Evolutionary conservation across 2,329 filamentous ascomycete genomes (phyloP), one percentile per base, ranked within the genome.

Genomic region (Neofusicoccum kwambonambiense): DNA sequence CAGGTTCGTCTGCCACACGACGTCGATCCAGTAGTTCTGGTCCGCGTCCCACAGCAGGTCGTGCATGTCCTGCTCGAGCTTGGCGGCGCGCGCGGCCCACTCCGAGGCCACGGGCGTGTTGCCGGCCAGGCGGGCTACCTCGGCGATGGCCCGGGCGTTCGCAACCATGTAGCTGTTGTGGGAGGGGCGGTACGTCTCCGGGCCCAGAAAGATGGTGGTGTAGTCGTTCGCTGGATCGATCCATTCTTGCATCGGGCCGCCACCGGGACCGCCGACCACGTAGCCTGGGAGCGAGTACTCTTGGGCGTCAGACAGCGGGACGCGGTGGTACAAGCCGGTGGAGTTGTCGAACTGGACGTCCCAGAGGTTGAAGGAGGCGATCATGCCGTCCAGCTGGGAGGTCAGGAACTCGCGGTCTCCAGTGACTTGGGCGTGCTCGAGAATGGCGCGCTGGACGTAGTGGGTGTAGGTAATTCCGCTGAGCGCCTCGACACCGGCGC

Each of bases 121-220:
- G n/a, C 74, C 74, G 3, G 73, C 73, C 34, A 80, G 54, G 0
- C 65, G 65, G 8, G 79, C 79, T 60, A 80, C 74, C 12, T 69
- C 68, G 4, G 75, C 71, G 50, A 82, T 80, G 3, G 78, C 79
- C 35, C 73, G 70, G 1, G 79, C 78, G 65, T 78, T 77, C 11
- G 78, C 79, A 31, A 78, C 76, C 74, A 81, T 81, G 62, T 82
- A 82, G 2, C 77, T 73, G 58, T 82, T 82, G 68, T 78, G 75
- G 19, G 74, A 79, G 3, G 80, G 79, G 12, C 79, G 73, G 62
- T 77, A 81, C 41, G 41, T 60, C 31, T 60, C 56, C 11, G 2
- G 79, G 79, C 79, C 80, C 52, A 77, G 70, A 45, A 67, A 69
- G 17, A 71, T 69, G 19, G 72, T 71, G 63, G 70, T 71, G 49